A percentile compares a stretch with the other conserved stretches of the same genome.
Evolutionary conservation across 306 rosid genomes (phyloP).

Genomic region (Vicia villosa): DNA sequence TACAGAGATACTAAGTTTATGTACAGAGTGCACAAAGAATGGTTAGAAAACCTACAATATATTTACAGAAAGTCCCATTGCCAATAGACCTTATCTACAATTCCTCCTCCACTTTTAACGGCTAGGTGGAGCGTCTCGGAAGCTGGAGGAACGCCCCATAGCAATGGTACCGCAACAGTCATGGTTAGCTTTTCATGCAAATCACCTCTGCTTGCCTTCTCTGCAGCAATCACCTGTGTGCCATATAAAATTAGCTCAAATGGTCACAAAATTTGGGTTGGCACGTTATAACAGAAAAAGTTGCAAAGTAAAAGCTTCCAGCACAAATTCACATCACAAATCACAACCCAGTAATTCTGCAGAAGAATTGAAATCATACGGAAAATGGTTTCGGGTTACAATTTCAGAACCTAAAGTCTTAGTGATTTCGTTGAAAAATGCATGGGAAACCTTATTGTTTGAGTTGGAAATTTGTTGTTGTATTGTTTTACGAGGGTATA

Average conservation of each 20-base stretch:
- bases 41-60: constrained; percentile 52
- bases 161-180: constrained; percentile 96
- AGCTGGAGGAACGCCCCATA: constrained; percentile 99
- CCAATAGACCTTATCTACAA: constrained; percentile 95
- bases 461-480: constrained; percentile 7
- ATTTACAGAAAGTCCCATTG: constrained; percentile 92
- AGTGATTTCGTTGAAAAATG: constrained; percentile 60
- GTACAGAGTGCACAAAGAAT: constrained; percentile 69
- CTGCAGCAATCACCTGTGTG: constrained; percentile 79
- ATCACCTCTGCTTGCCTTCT: constrained; percentile 86
- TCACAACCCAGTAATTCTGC: background rate
- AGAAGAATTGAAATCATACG: constrained; percentile 36
- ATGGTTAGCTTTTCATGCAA: constrained; percentile 91
- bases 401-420: constrained; percentile 61
- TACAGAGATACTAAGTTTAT: constrained; percentile 51
- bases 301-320: constrained; percentile 9
- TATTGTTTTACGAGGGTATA: constrained; percentile 3
- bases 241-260: constrained; percentile 16
- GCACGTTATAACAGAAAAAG: background rate
- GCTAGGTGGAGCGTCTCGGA: constrained; percentile 95
- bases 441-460: constrained; percentile 1
- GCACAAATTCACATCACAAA: background rate
- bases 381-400: constrained; percentile 25
- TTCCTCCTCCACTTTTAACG: constrained; percentile 97
- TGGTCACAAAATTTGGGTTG: constrained; percentile 20